phyloP scores from a whole-genome alignment of 306 rosid species.

The Pyrus bretschneideri region DNA sequence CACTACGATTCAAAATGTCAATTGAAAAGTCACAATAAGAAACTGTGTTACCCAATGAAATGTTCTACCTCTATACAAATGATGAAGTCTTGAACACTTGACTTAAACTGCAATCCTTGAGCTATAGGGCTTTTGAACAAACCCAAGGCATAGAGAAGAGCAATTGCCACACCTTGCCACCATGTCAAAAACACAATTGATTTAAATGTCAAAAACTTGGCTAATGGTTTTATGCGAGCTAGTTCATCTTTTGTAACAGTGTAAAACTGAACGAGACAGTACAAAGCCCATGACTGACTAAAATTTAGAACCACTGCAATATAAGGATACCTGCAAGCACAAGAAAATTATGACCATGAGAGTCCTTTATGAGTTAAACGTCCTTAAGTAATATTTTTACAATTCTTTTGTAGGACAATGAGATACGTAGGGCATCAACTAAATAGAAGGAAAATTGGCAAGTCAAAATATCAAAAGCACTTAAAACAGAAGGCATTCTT shows the following conservation, averaged over 20 bases:
- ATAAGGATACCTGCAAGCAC: slow-evolving; percentile 77
- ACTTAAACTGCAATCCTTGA: slow-evolving; percentile 80
- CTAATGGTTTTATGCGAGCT: slow-evolving; percentile 90
- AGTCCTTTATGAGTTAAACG: slow-evolving; percentile 1
- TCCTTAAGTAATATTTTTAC: background rate
- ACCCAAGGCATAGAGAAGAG: slow-evolving; percentile 73
- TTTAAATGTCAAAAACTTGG: slow-evolving; percentile 91
- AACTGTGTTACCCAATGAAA: slow-evolving; percentile 13
- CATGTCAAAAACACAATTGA: slow-evolving; percentile 96
- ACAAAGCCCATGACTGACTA: slow-evolving; percentile 98
- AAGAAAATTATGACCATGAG: slow-evolving; percentile 19
- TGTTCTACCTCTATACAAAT: slow-evolving; percentile 87
- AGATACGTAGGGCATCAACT: background rate
- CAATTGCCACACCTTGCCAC: slow-evolving; percentile 99
- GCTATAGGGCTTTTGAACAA: slow-evolving; percentile 91
- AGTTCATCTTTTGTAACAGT: slow-evolving; percentile 78
- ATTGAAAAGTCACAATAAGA: background rate
- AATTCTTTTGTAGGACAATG: background rate
- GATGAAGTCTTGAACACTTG: slow-evolving; percentile 97
- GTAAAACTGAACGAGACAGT: slow-evolving; percentile 96
- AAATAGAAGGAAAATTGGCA: background rate
- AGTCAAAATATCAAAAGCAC: background rate
- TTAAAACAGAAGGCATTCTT: background rate
- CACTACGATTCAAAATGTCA: background rate
- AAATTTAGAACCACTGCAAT: slow-evolving; percentile 92